Evolutionary conservation across 345 rosid genomes (phyloP).

Genomic region (Cardamine occulta): DNA sequence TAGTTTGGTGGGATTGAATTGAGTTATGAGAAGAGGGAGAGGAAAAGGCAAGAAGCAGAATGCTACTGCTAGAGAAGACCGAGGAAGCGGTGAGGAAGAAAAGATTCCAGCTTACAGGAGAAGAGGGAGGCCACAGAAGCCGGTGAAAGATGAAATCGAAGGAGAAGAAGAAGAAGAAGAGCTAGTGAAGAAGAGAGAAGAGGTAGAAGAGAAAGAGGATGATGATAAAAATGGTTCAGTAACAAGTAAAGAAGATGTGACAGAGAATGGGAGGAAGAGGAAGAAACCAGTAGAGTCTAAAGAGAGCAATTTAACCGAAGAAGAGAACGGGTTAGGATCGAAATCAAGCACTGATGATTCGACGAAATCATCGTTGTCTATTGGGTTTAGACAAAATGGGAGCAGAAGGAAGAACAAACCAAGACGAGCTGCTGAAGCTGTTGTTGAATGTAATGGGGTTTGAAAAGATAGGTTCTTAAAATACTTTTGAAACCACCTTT

Average conservation of each 20-base stretch:
- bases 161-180: conserved; percentile 39
- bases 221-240: conserved; percentile 46
- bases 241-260: conserved; percentile 49
- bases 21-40: conserved; percentile 57
- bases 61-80: conserved; percentile 53
- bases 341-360: conserved; percentile 56
- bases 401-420: conserved; percentile 86
- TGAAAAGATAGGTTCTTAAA: conserved; percentile 27
- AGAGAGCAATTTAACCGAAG: conserved; percentile 54
- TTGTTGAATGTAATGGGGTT: conserved; percentile 66
- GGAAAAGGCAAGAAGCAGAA: conserved; percentile 74
- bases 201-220: conserved; percentile 31
- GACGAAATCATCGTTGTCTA: conserved; percentile 40
- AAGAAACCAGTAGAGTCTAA: conserved; percentile 53
- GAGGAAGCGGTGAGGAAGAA: conserved; percentile 69
- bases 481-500: conserved; percentile 27
- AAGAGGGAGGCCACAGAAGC: conserved; percentile 78
- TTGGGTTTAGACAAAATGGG: conserved; percentile 65
- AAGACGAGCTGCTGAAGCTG: conserved; percentile 84
- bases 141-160: conserved; percentile 49
- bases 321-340: conserved; percentile 55
- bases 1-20: not conserved
- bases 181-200: conserved; percentile 35
- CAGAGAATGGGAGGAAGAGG: conserved; percentile 61
- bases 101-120: conserved; percentile 55